Percentiles rank a stretch among this genome's conserved stretches.
Conservation (phyloP, 139 green algal genomes). For the Pseudopediastrum boryanum region DNA sequence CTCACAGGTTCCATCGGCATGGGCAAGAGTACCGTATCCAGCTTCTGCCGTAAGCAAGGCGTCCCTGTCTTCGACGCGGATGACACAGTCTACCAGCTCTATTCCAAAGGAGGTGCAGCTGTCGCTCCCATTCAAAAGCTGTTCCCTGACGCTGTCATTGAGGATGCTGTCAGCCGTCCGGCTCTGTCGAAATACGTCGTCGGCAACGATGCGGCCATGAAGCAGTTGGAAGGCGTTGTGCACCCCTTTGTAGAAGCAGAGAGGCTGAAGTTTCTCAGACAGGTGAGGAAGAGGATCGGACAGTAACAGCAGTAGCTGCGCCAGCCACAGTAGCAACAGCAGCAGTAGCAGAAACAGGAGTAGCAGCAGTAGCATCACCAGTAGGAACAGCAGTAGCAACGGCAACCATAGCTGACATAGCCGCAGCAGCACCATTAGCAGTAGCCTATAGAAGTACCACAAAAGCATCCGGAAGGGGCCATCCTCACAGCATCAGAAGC, state of each 20-base stretch:
- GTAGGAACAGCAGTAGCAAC: too few relatives aligned
- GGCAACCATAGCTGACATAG: too few relatives aligned
- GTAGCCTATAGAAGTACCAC: too few relatives aligned
- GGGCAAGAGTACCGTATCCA: conserved; percentile 70
- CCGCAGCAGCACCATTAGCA: too few relatives aligned
- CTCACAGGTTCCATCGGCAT: conserved; percentile 66
- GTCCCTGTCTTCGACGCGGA: conserved; percentile 68
- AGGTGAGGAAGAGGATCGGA: too few relatives aligned
- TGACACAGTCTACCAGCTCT: conserved; percentile 70
- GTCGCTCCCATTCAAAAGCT: conserved; percentile 51
- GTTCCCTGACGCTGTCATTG: conserved; percentile 55
- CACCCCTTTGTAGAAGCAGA: conserved; percentile 79
- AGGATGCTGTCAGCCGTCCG: conserved; percentile 41
- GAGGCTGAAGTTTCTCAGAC: conserved; percentile 47
- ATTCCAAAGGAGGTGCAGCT: conserved; percentile 60
- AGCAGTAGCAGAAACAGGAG: too few relatives aligned
- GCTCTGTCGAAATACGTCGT: conserved; percentile 48
- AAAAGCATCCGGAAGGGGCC: too few relatives aligned
- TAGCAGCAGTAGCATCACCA: too few relatives aligned
- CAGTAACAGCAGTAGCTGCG: too few relatives aligned
- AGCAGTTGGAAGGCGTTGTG: conserved; percentile 75
- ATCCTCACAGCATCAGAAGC: too few relatives aligned
- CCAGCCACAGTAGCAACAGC: too few relatives aligned
- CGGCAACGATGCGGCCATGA: conserved; percentile 58
- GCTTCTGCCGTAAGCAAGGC: conserved; percentile 17